Evolutionary conservation across 2,329 filamentous ascomycete species (phyloP), one percentile per base, ranked within the genome.

Genomic region (Phoma herbarum): DNA sequence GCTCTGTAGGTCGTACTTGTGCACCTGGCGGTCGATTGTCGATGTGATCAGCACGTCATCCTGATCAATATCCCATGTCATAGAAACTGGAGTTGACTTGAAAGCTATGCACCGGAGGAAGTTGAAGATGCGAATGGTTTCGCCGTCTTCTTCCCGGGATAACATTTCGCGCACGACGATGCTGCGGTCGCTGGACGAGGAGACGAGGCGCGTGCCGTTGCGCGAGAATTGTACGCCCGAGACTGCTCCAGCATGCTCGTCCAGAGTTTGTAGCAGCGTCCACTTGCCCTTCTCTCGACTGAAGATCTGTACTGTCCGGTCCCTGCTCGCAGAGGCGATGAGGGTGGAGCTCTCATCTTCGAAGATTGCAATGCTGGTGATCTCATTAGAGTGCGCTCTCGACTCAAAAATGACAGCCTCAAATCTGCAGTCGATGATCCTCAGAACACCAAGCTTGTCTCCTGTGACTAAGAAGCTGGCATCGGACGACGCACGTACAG

Each of bases 281-380:
- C 96, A 90, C 2, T 78, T 78, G 2, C 86, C 84, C 12, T 78
- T 81, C 23, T 83, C 82, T n/a, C 52, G 51, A 60, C 86, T 83
- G 73, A 97, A 98, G n/a, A 99, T 80, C 75, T 99, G 95, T 1
- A 94, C 86, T n/a, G 90, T 97, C 49, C 95, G 89, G 77, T 99
- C 95, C 64, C 95, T 86, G 26, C 69, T 66, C 72, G 90, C 93
- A 11, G 89, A 93, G 18, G 91, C 94, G 66, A 98, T 83, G 44
- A 97, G 81, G 33, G 87, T 84, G 45, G 80, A 83, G 1, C 84
- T 81, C 1, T 84, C 82, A 62, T 90, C 86, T 66, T 91, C 86
- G 68, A 88, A 87, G 4, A 96, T 82, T 20, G 89, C 86, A 65
- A 98, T 89, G 67, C 90, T 90, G 37, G 92, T 92, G 62, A 96